phyloP scores from a whole-genome alignment of 192 early-diverging fungal species.

The Paraglomus occultum region DNA sequence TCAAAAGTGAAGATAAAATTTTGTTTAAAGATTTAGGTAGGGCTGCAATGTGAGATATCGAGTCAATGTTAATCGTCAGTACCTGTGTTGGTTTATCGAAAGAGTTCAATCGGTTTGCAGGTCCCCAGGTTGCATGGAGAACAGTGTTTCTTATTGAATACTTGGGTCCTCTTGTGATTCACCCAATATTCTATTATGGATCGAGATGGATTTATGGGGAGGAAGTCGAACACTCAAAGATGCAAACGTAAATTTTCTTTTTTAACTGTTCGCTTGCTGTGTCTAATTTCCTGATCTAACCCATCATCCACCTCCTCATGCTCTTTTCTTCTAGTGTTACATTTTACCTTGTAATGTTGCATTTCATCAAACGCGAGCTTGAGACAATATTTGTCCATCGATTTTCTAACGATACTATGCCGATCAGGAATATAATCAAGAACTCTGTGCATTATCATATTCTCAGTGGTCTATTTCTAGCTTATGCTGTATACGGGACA shows the following conservation, averaged over 20 bases:
- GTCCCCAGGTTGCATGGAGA: slow-evolving; percentile 92
- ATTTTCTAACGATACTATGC: slow-evolving; percentile 95
- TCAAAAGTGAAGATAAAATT: slow-evolving; percentile 63
- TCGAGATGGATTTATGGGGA: slow-evolving; percentile 66
- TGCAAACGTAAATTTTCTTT: slow-evolving; percentile 55
- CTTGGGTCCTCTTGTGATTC: slow-evolving; percentile 82
- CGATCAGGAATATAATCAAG: slow-evolving; percentile 90
- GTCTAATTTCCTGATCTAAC: not conserved
- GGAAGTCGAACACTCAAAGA: slow-evolving; percentile 62
- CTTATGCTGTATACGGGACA: slow-evolving; percentile 86
- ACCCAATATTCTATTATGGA: slow-evolving; percentile 82
- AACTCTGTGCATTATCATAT: slow-evolving; percentile 95
- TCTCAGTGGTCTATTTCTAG: slow-evolving; percentile 79
- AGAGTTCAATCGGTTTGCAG: slow-evolving; percentile 28
- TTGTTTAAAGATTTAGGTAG: slow-evolving; percentile 68
- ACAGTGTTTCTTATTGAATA: slow-evolving; percentile 96
- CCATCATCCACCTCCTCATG: not conserved
- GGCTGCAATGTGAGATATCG: slow-evolving; percentile 1
- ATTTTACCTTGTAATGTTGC: slow-evolving; percentile 68
- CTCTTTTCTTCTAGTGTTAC: slow-evolving; percentile 47
- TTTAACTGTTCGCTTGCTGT: not conserved
- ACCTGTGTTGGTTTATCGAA: not conserved
- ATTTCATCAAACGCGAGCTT: slow-evolving; percentile 91
- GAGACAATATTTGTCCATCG: slow-evolving; percentile 93
- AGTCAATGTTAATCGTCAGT: not conserved